Base-by-base conservation (phyloP, 139 green algal species). In the Pycnococcus provasolii region DNA sequence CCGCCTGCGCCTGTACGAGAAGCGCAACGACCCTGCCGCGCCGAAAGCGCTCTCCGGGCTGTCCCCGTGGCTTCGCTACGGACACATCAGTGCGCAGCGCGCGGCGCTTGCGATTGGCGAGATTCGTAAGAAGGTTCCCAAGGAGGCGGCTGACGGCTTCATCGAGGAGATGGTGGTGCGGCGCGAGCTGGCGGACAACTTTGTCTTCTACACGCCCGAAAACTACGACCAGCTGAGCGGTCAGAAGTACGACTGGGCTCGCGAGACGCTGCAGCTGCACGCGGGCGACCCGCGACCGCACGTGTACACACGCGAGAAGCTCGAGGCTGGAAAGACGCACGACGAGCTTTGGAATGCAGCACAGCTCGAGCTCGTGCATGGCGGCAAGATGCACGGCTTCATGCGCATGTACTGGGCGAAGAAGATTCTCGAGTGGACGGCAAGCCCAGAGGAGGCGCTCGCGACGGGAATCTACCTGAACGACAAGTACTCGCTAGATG, bases 381-480 rank as follows among this genome's bases (percentile, higher is more conserved):
- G 67, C 2, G 91, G 91, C 68, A 96, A 96, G 82, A 97, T 98
- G 90, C 91, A 97, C 77, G 91, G 91, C 69, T 97, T 94, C 82
- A 92, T 97, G 87, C 83, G 78, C 50, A 97, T 97, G 91, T 97
- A 97, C 80, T 97, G 91, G 90, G 87, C 86, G 50, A 97, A 97
- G 77, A 97, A 97, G 82, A 96, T 97, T 15, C 80, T 97, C 44
- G 91, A 96, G 81, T 97, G 91, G 91, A 95, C 86, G 0, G 43
- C 62, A 1, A 76, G 47, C 1, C 83, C 90, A 0, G 81, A 93
- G 72, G 70, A 94, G 67, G 91, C 91, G 13, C 78, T 96, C 52
- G 79, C 84, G 58, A 70, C 79, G 3, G 73, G 74, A 54, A 91
- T 96, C 68, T 87, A 86, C 61, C 77, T 97, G 37, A 97, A 96